Evolutionary conservation across 2,329 filamentous ascomycete genomes (phyloP).

Genomic region (Xenosphaeropsis pyriputrescens): DNA sequence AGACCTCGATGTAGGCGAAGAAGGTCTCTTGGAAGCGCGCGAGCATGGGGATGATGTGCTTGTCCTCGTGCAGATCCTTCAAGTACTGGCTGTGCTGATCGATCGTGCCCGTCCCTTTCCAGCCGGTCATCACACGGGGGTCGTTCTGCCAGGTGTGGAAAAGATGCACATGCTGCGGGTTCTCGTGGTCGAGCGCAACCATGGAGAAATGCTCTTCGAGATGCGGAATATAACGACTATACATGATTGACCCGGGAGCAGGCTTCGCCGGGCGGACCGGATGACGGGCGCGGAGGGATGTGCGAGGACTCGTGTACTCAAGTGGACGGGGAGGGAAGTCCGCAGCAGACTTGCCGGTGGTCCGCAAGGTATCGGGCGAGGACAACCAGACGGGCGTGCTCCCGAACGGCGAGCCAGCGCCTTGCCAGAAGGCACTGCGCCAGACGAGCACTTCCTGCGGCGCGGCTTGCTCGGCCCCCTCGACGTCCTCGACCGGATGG

Average conservation of each 20-base stretch:
- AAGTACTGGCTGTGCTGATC: constrained; percentile 64
- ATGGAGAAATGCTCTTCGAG: constrained; percentile 66
- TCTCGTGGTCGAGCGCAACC: constrained; percentile 51
- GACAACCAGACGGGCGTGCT: constrained; percentile 42
- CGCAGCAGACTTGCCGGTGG: constrained; percentile 9
- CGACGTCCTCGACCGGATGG: too few species aligned
- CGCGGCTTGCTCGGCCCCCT: neutral
- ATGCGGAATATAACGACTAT: constrained; percentile 68
- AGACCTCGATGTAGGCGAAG: constrained; percentile 71
- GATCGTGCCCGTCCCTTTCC: constrained; percentile 65
- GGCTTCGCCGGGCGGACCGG: constrained; percentile 61
- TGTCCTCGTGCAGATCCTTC: constrained; percentile 50
- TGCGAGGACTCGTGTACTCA: constrained; percentile 25
- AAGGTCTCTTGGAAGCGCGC: constrained; percentile 55
- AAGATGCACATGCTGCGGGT: constrained; percentile 48
- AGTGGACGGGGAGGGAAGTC: constrained; percentile 25
- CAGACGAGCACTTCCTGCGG: constrained; percentile 30
- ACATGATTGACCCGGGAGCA: constrained; percentile 52
- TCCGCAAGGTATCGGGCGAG: constrained; percentile 30
- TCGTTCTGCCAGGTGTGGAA: constrained; percentile 79
- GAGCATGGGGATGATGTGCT: constrained; percentile 56
- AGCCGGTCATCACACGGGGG: constrained; percentile 63
- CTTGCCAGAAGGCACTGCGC: constrained; percentile 52
- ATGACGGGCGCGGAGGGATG: constrained; percentile 41
- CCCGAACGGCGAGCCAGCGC: constrained; percentile 52